Evolutionary conservation across 768 basidiomycete species (phyloP), one percentile per base, ranked within the genome.

Genomic region (Phylloporus arenicola): DNA sequence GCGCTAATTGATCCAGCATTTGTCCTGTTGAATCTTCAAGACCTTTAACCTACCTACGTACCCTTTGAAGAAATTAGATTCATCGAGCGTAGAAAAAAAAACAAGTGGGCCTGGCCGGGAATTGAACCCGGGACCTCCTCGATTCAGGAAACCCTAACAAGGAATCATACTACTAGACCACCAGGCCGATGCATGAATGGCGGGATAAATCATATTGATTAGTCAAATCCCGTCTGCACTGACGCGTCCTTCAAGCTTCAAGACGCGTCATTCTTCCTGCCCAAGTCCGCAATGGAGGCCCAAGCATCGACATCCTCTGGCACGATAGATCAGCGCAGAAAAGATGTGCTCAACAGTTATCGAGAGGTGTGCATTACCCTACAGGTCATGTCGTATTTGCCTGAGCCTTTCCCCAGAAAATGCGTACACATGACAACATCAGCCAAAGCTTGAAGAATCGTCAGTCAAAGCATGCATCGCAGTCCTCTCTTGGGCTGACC

Each of bases 371-470:
- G 70, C 59, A 6, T 17, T 27, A 22, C n/a, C 17, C 3, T 1
- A 38, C 43, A 10, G 12, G 14, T 47, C 47, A 2, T 11, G 40
- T 11, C 37, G 20, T 35, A 24, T 19, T 38, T 20, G 11, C 12
- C 38, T 46, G 19, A 52, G n/a, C 48, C 60, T 47, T 17, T 46
- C 22, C 20, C 52, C 61, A 98, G 95, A 99, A 97, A 91, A 84
- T 97, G 80, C 84, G 83, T 57, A 81, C 83, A 53, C 96, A 99
- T 68, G 91, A 95, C 73, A 73, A 76, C 43, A 87, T 83, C 57
- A 88, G 89, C 61, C 84, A 91, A 60, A 87, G 77, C 63, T 75
- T 99, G 58, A 97, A 96, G 82, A 91, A 84, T 59, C 74, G 95
- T 97, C 58, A 60, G 90, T 75, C 12, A 38, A 45, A 48, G 7